phyloP scores from a whole-genome alignment of 257 asterid species.

The Penstemon eatonii region DNA sequence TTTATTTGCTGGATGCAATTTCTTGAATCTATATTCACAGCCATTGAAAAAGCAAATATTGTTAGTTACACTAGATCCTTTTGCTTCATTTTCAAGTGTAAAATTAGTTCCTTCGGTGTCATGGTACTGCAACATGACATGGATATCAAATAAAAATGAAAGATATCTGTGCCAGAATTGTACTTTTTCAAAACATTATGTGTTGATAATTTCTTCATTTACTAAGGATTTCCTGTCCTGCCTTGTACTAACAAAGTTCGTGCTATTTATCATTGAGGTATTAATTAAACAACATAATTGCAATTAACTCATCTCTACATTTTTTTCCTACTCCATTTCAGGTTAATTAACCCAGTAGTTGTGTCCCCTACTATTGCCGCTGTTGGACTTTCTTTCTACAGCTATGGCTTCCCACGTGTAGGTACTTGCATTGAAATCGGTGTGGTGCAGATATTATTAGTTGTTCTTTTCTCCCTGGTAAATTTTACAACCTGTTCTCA shows the following conservation, averaged over 20 bases:
- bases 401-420: slow-evolving; percentile 89
- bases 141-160: not conserved
- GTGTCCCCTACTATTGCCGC: slow-evolving; percentile 97
- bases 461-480: slow-evolving; percentile 85
- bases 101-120: not conserved
- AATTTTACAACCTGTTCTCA: slow-evolving; percentile 32
- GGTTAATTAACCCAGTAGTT: slow-evolving; percentile 96
- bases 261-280: not conserved
- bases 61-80: not conserved
- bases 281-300: not conserved
- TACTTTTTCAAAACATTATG: slow-evolving; percentile 7
- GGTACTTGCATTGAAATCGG: slow-evolving; percentile 97
- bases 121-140: not conserved
- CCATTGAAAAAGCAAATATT: no score
- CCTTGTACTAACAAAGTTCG: not conserved
- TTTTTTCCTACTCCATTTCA: slow-evolving; percentile 31
- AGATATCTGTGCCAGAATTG: not conserved
- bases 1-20: no score
- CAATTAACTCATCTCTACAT: slow-evolving; percentile 15
- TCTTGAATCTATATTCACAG: no score
- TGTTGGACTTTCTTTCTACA: slow-evolving; percentile 94
- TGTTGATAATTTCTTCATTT: not conserved
- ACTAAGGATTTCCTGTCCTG: not conserved
- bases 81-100: not conserved
- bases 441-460: slow-evolving; percentile 76